Base-by-base conservation (phyloP, 2,329 filamentous ascomycete species). In the Trichoderma aggressivum region DNA sequence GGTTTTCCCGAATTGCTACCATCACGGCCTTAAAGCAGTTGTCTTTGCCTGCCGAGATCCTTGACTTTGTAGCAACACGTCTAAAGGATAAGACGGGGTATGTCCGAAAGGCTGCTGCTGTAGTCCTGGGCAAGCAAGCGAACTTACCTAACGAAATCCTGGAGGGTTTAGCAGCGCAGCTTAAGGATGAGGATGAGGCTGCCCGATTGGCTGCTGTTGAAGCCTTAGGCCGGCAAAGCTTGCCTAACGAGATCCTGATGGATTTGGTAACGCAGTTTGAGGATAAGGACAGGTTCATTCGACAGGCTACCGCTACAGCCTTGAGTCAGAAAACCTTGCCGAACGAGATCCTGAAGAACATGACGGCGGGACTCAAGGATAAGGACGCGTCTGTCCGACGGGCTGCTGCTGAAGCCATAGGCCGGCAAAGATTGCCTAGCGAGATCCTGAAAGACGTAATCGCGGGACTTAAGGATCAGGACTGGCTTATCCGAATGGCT, bases 1-100 rank as follows among this genome's bases (percentile, higher is more conserved):
- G 0, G 1, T 6, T 4, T 2, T 1, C 30, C 18, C 26, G 5
- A 53, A 0, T 0, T 12, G 6, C 3, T 5, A 28, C 61, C 3
- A 24, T 64, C 8, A 5, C 0, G 12, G 39, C 7, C 11, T 21
- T 64, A 10, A n/a, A 0, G 36, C 11, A 24, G 14, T 3, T 21
- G 18, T 18, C 11, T 26, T 50, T 53, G 28, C 26, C 61, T 7
- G 18, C 6, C 26, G 12, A 21, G 18, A 24, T 50, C n/a, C 39
- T 53, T 21, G 2, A 5, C 18, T 8, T 1, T 10, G 7, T 53
- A 21, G 61, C 18, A 18, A 26, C 11, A 12, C 26, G 26, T 6
- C 61, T 64, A 18, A 43, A 50, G 7, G 18, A 64, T 2, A 53
- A n/a, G 26, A 32, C 3, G 10, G 10, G 5, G 2, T 8, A 21